A percentile compares a stretch with the other conserved stretches of the same genome.
Conservation (phyloP, 2,329 filamentous ascomycete species). For the Fusarium equiseti region DNA sequence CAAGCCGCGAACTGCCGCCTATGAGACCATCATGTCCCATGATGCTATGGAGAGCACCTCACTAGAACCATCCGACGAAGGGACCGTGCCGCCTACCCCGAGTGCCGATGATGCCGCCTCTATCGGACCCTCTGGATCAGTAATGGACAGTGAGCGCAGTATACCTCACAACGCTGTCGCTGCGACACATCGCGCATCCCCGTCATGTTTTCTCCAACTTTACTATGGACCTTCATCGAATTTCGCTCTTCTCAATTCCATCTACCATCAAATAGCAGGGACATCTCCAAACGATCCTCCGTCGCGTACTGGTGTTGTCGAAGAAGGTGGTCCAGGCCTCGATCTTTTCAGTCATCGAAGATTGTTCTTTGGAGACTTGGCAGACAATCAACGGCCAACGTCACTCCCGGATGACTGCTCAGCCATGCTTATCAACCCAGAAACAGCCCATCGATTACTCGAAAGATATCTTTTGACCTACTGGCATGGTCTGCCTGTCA, state of each 20-base stretch:
- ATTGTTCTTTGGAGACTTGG: conserved; percentile 54
- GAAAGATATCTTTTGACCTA: conserved; percentile 57
- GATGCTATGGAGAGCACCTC: conserved; percentile 32
- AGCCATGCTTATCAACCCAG: conserved; percentile 55
- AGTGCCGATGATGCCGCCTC: conserved; percentile 23
- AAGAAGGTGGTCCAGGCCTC: conserved; percentile 50
- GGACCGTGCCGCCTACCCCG: conserved; percentile 35
- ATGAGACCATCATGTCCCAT: conserved; percentile 41
- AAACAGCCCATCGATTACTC: conserved; percentile 54
- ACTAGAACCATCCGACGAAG: conserved; percentile 42
- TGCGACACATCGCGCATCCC: conserved; percentile 59
- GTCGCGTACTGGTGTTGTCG: conserved; percentile 43
- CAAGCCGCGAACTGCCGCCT: conserved; percentile 42
- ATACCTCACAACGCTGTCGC: conserved; percentile 58
- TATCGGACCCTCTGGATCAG: conserved; percentile 17
- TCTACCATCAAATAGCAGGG: conserved; percentile 51
- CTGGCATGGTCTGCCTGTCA: conserved; percentile 55
- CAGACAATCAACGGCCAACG: conserved; percentile 50
- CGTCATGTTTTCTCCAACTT: conserved; percentile 58
- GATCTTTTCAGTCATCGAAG: conserved; percentile 49
- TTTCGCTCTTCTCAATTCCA: conserved; percentile 55
- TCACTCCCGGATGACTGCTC: conserved; percentile 42
- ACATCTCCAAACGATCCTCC: conserved; percentile 40
- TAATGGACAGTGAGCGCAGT: conserved; percentile 43
- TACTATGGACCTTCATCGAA: conserved; percentile 62